Evolutionary conservation across 768 basidiomycete genomes (phyloP).

Genomic region (Butyriboletus loyo): DNA sequence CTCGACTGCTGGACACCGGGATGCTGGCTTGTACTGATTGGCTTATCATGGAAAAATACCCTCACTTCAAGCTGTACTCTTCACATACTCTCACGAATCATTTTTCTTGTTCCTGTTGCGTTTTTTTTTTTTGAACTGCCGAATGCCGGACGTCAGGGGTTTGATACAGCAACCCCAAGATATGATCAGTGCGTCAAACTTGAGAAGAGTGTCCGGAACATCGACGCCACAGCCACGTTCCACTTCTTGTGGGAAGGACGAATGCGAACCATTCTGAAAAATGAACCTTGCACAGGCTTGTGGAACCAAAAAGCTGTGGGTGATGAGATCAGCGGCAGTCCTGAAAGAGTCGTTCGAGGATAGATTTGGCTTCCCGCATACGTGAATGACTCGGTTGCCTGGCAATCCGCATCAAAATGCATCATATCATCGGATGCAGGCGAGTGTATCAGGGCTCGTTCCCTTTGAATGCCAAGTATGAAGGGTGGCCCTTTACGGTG

Average conservation of each 20-base stretch:
- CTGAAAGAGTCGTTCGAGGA: neutral
- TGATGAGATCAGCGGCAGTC: constrained; percentile 10
- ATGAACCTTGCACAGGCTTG: constrained; percentile 1
- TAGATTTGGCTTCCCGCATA: constrained; percentile 11
- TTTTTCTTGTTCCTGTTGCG: neutral
- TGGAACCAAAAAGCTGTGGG: constrained; percentile 12
- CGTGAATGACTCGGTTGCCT: constrained; percentile 20
- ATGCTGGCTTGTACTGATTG: constrained; percentile 13
- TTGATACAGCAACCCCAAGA: constrained; percentile 1
- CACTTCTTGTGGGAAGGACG: constrained; percentile 16
- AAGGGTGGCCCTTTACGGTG: neutral
- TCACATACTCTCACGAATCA: constrained; percentile 11
- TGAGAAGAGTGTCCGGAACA: neutral
- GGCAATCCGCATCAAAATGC: constrained; percentile 23
- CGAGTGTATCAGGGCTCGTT: neutral
- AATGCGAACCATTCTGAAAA: neutral
- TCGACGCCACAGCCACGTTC: constrained; percentile 16
- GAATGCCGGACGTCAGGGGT: neutral
- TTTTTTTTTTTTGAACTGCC: neutral
- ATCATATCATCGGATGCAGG: constrained; percentile 3
- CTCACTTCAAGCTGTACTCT: constrained; percentile 21
- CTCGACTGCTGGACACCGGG: constrained; percentile 21
- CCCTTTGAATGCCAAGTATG: constrained; percentile 3
- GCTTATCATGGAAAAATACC: constrained; percentile 21
- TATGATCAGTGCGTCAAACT: constrained; percentile 1